Percentiles rank a stretch among this genome's conserved stretches.
phyloP scores from a whole-genome alignment of 176 grass and related monocot species.

The Hsuehochloa calcarea region DNA sequence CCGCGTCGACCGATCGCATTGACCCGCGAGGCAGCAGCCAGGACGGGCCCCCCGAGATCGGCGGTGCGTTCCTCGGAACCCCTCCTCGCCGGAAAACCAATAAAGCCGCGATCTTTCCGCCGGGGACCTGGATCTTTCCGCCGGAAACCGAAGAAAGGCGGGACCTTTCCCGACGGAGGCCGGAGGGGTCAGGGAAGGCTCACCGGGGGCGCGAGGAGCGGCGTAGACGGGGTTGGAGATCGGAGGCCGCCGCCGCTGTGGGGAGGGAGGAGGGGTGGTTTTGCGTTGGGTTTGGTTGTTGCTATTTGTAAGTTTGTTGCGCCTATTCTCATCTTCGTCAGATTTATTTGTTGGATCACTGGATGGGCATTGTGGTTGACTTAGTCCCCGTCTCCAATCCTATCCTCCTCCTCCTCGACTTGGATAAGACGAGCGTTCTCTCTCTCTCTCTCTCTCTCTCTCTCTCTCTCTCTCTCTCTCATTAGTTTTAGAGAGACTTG shows the following conservation, averaged over 20 bases:
- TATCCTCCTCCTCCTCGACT: neutral
- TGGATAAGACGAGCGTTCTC: neutral
- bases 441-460: no score
- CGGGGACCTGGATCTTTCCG: neutral
- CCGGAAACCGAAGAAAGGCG: neutral
- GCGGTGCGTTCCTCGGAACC: neutral
- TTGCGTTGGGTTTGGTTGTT: conserved; percentile 28
- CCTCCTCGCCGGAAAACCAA: neutral
- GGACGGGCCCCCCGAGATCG: conserved; percentile 8
- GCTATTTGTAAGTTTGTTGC: conserved; percentile 29
- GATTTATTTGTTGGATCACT: neutral
- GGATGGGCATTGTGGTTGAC: neutral
- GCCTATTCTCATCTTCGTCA: neutral
- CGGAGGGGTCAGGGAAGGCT: neutral
- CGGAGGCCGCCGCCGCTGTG: conserved; percentile 27
- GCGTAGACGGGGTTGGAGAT: conserved; percentile 1
- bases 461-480: no score
- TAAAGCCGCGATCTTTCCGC: conserved; percentile 20
- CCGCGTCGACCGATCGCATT: conserved; percentile 70
- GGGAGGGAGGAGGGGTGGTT: conserved; percentile 6
- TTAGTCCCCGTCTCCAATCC: neutral
- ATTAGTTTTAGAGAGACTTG: neutral
- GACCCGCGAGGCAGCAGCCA: conserved; percentile 33
- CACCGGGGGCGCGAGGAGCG: neutral
- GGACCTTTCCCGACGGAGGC: conserved; percentile 12